These are phyloP conservation scores for Sugiyamaella xylanicola DNA, from an alignment of 1,139 yeast species.

Conservation along the genomic window DNA sequence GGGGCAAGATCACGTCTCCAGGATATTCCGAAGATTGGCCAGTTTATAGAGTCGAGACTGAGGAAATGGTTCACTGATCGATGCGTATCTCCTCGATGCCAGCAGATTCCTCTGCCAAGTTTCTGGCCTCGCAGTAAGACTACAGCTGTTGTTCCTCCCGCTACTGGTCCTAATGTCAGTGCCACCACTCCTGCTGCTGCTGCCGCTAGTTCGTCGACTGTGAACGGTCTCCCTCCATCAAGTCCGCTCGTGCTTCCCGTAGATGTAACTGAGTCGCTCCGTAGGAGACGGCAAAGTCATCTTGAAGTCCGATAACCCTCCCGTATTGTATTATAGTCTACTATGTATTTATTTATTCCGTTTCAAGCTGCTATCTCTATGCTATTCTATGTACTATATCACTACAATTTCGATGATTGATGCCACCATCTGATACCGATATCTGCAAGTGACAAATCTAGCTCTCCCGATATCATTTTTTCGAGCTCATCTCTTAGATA, in stretches of 20 bases:
- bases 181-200: background rate
- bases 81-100: constrained; percentile 91
- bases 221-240: constrained; percentile 7
- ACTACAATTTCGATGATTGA: background rate
- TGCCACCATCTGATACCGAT: constrained; percentile 73
- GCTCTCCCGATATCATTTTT: constrained; percentile 49
- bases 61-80: constrained; percentile 90
- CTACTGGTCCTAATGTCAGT: background rate
- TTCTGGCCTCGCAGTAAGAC: constrained; percentile 88
- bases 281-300: constrained; percentile 22
- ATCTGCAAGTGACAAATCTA: constrained; percentile 63
- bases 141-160: constrained; percentile 44
- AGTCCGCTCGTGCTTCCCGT: constrained; percentile 18
- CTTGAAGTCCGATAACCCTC: constrained; percentile 19
- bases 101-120: constrained; percentile 78
- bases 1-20: constrained; percentile 93
- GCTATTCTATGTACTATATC: background rate
- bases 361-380: no score
- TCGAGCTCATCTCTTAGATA: constrained; percentile 45
- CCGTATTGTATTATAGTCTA: constrained; percentile 2
- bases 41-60: constrained; percentile 76
- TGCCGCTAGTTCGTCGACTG: background rate
- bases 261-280: constrained; percentile 18
- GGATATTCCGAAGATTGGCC: constrained; percentile 89
- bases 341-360: background rate